Conservation (phyloP, 2,329 filamentous ascomycete species). For the Cytospora paraplurivora region DNA sequence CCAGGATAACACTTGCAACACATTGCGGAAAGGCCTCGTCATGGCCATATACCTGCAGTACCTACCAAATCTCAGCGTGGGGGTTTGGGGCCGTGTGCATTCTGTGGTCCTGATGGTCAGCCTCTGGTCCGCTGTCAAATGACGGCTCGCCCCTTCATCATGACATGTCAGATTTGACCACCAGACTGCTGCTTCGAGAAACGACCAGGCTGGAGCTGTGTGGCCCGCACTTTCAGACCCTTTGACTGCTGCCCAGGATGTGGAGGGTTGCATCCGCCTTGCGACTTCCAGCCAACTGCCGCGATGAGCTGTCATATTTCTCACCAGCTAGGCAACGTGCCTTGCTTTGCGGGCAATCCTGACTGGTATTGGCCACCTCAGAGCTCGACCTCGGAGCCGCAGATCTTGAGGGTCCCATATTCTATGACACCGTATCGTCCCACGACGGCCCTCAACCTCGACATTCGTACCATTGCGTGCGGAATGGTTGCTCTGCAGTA, state of each 20-base stretch:
- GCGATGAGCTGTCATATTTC: slow-evolving; percentile 27
- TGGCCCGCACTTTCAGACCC: slow-evolving; percentile 10
- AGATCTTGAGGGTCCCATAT: neutral
- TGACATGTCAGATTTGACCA: slow-evolving; percentile 22
- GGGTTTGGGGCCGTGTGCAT: neutral
- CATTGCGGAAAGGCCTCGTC: neutral
- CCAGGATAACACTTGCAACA: slow-evolving; percentile 15
- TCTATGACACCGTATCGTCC: slow-evolving; percentile 7
- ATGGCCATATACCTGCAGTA: slow-evolving; percentile 3
- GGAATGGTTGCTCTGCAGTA: slow-evolving; percentile 1
- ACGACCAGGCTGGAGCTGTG: slow-evolving; percentile 14
- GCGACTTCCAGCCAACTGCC: slow-evolving; percentile 26
- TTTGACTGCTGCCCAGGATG: slow-evolving; percentile 13
- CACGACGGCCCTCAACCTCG: neutral
- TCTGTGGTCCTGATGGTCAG: slow-evolving; percentile 1
- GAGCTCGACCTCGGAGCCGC: slow-evolving; percentile 6
- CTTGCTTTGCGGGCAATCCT: slow-evolving; percentile 9
- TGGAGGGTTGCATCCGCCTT: slow-evolving; percentile 25
- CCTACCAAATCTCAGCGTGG: slow-evolving; percentile 15
- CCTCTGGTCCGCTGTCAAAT: slow-evolving; percentile 14
- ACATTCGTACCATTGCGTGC: neutral
- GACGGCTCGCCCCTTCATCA: slow-evolving; percentile 15
- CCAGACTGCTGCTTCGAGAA: slow-evolving; percentile 23
- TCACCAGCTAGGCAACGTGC: slow-evolving; percentile 15
- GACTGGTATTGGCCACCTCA: slow-evolving; percentile 4